phyloP scores from a whole-genome alignment of 495 filamentous ascomycete species.

The Astrothelium macrocarpum region DNA sequence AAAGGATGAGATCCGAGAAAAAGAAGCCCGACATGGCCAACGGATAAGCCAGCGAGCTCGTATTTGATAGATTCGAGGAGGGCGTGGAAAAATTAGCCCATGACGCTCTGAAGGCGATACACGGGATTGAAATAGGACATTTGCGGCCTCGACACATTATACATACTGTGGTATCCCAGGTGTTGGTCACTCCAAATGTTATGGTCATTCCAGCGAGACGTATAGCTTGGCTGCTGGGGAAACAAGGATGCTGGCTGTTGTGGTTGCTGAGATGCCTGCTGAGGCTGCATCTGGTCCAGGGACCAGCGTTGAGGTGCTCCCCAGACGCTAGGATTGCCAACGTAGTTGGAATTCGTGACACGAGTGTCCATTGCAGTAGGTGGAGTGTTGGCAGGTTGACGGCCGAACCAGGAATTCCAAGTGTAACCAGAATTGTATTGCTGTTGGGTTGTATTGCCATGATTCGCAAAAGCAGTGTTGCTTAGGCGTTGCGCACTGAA shows the following conservation, averaged over 20 bases:
- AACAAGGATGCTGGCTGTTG: conserved; percentile 22
- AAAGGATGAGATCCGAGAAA: neutral
- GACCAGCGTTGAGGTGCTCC: conserved; percentile 23
- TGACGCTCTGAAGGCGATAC: conserved; percentile 1
- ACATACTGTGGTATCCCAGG: neutral
- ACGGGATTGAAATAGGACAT: neutral
- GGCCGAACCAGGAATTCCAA: conserved; percentile 37
- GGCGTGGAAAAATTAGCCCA: neutral
- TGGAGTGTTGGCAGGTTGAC: conserved; percentile 48
- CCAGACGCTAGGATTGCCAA: conserved; percentile 39
- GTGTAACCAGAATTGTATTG: conserved; percentile 34
- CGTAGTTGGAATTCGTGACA: conserved; percentile 32
- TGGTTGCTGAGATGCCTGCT: conserved; percentile 17
- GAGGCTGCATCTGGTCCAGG: conserved; percentile 18
- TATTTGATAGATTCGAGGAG: neutral
- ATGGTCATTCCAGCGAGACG: conserved; percentile 23
- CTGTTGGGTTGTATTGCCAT: conserved; percentile 32
- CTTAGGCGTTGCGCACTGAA: conserved; percentile 18
- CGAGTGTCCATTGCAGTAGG: conserved; percentile 29
- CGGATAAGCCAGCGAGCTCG: neutral
- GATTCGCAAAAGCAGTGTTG: conserved; percentile 26
- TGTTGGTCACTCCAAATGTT: conserved; percentile 26
- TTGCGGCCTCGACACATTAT: neutral
- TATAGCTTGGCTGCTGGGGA: conserved; percentile 6
- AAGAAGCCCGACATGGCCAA: neutral